These are phyloP conservation scores for Celoporthe dispersa DNA, from an alignment of 2,329 filamentous ascomycete species.

Conservation along the genomic window DNA sequence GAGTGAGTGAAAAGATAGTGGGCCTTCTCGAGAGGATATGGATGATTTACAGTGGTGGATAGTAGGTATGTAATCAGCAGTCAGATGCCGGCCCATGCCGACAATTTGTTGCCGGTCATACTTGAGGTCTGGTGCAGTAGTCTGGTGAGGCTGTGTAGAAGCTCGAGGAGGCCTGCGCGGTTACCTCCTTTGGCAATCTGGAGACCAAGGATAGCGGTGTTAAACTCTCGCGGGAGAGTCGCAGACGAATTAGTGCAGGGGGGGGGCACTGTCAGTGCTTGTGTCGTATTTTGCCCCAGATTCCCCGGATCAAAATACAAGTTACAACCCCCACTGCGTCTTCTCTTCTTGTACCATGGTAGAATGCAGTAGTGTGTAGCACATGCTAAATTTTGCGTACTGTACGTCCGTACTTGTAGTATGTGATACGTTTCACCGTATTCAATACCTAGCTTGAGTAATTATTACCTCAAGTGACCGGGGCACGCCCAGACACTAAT, in stretches of 20 bases:
- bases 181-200: not conserved
- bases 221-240: not conserved
- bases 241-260: not conserved
- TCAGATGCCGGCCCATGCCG: not conserved
- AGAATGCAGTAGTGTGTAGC: too few relatives aligned
- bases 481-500: too few relatives aligned
- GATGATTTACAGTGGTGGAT: too few relatives aligned
- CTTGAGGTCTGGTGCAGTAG: too few relatives aligned
- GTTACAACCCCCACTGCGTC: not conserved
- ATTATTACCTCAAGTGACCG: too few relatives aligned
- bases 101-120: not conserved
- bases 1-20: too few relatives aligned
- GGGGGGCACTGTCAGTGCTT: not conserved
- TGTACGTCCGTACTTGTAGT: not conserved
- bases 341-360: too few relatives aligned
- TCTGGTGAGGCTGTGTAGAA: not conserved
- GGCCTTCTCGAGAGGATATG: too few relatives aligned
- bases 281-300: not conserved
- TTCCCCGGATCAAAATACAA: not conserved
- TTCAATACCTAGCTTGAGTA: too few relatives aligned
- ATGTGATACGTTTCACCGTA: too few relatives aligned
- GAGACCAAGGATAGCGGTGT: not conserved
- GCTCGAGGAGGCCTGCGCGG: not conserved
- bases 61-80: not conserved
- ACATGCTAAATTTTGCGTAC: too few relatives aligned